Evolutionary conservation across 495 filamentous ascomycete genomes (phyloP).

Genomic region (Penicillium malachiteum): DNA sequence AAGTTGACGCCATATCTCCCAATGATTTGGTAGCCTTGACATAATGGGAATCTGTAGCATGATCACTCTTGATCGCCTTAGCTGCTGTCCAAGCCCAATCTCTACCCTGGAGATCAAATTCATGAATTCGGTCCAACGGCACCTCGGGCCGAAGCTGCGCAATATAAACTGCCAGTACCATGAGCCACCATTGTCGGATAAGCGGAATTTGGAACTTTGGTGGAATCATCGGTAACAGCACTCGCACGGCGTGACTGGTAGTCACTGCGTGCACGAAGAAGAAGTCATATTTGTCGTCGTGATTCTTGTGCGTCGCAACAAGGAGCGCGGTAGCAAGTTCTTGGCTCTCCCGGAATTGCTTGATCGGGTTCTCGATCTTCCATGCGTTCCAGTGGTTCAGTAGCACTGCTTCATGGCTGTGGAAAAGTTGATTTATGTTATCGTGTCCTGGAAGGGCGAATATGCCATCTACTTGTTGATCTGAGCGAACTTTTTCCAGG

Average conservation of each 20-base stretch:
- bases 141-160: constrained; percentile 70
- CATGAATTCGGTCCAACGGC: constrained; percentile 58
- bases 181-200: constrained; percentile 84
- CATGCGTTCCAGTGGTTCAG: constrained; percentile 89
- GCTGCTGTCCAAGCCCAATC: constrained; percentile 75
- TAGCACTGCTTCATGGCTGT: constrained; percentile 64
- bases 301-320: constrained; percentile 53
- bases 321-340: constrained; percentile 72
- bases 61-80: constrained; percentile 62
- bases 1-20: constrained; percentile 71
- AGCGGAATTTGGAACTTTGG: constrained; percentile 67
- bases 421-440: constrained; percentile 67
- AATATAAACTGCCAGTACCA: constrained; percentile 75
- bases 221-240: constrained; percentile 78
- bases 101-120: constrained; percentile 59
- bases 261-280: constrained; percentile 81
- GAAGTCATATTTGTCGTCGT: constrained; percentile 66
- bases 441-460: constrained; percentile 56
- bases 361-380: constrained; percentile 60
- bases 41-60: constrained; percentile 73
- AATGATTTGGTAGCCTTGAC: constrained; percentile 79
- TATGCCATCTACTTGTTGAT: constrained; percentile 53
- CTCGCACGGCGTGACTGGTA: constrained; percentile 80
- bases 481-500: constrained; percentile 54
- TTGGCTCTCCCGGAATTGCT: constrained; percentile 76